These are phyloP conservation scores for Zymoseptoria crescenta DNA, from an alignment of 2,329 filamentous ascomycete genomes.

Conservation along the genomic window DNA sequence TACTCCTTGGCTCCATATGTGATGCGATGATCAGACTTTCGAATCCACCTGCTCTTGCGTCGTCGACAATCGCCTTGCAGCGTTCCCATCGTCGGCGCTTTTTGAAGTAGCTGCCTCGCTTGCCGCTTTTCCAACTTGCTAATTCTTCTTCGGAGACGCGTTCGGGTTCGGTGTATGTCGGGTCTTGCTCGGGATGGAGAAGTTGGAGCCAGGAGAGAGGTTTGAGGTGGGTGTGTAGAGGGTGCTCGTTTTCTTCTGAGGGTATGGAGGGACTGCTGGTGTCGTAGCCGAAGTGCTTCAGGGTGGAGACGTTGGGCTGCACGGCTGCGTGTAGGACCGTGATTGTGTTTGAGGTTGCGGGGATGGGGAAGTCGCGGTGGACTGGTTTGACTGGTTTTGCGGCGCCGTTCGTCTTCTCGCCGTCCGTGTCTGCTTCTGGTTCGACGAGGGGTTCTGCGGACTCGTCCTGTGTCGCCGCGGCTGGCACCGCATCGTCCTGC, in stretches of 20 bases:
- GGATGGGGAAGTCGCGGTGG: constrained; percentile 50
- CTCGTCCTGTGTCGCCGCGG: constrained; percentile 1
- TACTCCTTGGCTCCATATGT: constrained; percentile 69
- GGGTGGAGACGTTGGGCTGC: constrained; percentile 77
- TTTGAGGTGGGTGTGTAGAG: constrained; percentile 72
- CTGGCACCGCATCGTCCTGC: constrained; percentile 22
- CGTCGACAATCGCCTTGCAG: constrained; percentile 63
- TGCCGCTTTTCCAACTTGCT: constrained; percentile 67
- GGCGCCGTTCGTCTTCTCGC: constrained; percentile 5
- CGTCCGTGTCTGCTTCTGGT: neutral
- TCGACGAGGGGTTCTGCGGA: constrained; percentile 3
- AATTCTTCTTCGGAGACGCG: constrained; percentile 54
- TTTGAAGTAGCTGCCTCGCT: constrained; percentile 76
- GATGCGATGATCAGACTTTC: constrained; percentile 76
- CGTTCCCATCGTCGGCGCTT: constrained; percentile 79
- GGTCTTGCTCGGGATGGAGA: constrained; percentile 65
- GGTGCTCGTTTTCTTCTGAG: constrained; percentile 47
- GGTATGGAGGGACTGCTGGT: constrained; percentile 52
- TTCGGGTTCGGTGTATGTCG: constrained; percentile 63
- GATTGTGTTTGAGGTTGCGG: constrained; percentile 63
- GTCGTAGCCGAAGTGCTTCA: constrained; percentile 88
- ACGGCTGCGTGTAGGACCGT: constrained; percentile 74
- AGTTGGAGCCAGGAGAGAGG: constrained; percentile 89
- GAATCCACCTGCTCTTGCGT: constrained; percentile 67
- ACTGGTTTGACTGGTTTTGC: constrained; percentile 30